phyloP scores from a whole-genome alignment of 768 basidiomycete genomes.

The Paxillus involutus region DNA sequence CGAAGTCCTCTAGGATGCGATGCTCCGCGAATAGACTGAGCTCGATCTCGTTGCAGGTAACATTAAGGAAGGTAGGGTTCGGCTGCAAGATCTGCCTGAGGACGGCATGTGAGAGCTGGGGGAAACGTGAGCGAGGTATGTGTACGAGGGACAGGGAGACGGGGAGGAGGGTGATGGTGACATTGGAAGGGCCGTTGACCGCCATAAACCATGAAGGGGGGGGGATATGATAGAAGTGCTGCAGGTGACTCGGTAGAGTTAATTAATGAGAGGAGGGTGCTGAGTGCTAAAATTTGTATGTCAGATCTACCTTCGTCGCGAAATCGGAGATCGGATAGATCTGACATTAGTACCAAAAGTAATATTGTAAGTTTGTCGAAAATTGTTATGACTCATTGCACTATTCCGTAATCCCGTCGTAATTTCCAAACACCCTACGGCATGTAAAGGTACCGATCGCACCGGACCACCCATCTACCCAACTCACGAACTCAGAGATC shows the following conservation, averaged over 20 bases:
- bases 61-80: conserved; percentile 65
- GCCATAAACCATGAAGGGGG: conserved; percentile 22
- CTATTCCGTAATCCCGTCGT: too few species aligned
- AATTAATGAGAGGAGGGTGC: conserved; percentile 3
- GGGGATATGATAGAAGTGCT: conserved; percentile 3
- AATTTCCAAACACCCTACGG: too few species aligned
- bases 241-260: conserved; percentile 2
- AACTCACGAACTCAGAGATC: too few species aligned
- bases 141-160: conserved; percentile 72
- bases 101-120: conserved; percentile 56
- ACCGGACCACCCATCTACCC: too few species aligned
- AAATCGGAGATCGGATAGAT: too few species aligned
- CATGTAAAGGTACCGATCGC: too few species aligned
- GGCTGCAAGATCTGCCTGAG: conserved; percentile 71
- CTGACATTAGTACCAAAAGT: too few species aligned
- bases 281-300: conserved; percentile 12
- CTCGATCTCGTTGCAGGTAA: conserved; percentile 79
- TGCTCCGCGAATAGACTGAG: conserved; percentile 73
- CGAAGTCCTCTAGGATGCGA: conserved; percentile 55
- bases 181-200: conserved; percentile 27
- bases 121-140: conserved; percentile 68
- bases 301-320: conserved; percentile 4
- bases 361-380: too few species aligned
- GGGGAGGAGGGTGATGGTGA: conserved; percentile 71
- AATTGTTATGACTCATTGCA: too few species aligned